A percentile compares a stretch with the other conserved stretches of the same genome.
These are phyloP conservation scores for Heracleum sosnowskyi DNA, from an alignment of 129 eudicot genomes.

Conservation along the genomic window DNA sequence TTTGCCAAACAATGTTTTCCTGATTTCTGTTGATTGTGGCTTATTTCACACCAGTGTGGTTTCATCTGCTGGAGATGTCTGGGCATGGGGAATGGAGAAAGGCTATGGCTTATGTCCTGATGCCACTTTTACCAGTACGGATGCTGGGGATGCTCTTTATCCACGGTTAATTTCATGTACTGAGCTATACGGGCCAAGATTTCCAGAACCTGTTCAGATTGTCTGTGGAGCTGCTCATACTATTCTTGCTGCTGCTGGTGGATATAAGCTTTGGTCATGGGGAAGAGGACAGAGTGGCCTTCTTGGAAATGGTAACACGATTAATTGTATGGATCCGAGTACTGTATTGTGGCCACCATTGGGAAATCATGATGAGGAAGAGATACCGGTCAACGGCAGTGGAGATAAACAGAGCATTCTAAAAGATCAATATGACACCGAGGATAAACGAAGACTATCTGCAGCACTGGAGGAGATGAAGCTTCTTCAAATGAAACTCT, in stretches of 20 bases:
- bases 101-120: constrained; percentile 85
- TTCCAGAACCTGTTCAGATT: constrained; percentile 49
- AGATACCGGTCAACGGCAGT: constrained; percentile 1
- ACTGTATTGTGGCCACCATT: constrained; percentile 74
- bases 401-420: constrained; percentile 8
- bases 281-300: constrained; percentile 90
- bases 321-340: constrained; percentile 48
- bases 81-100: constrained; percentile 98
- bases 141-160: constrained; percentile 64
- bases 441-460: constrained; percentile 36
- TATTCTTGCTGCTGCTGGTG: constrained; percentile 54
- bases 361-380: constrained; percentile 26
- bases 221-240: constrained; percentile 98
- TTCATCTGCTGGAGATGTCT: constrained; percentile 84
- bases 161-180: constrained; percentile 39
- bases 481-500: constrained; percentile 39
- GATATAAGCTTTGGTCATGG: constrained; percentile 85
- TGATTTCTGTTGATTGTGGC: constrained; percentile 71
- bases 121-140: constrained; percentile 48
- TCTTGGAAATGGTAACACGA: constrained; percentile 64
- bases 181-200: constrained; percentile 31
- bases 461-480: constrained; percentile 52
- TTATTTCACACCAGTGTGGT: constrained; percentile 79
- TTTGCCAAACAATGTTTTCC: constrained; percentile 37
- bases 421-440: constrained; percentile 20